Evolutionary conservation across 768 basidiomycete genomes (phyloP).

Genomic region (Crassisporium funariophilum): DNA sequence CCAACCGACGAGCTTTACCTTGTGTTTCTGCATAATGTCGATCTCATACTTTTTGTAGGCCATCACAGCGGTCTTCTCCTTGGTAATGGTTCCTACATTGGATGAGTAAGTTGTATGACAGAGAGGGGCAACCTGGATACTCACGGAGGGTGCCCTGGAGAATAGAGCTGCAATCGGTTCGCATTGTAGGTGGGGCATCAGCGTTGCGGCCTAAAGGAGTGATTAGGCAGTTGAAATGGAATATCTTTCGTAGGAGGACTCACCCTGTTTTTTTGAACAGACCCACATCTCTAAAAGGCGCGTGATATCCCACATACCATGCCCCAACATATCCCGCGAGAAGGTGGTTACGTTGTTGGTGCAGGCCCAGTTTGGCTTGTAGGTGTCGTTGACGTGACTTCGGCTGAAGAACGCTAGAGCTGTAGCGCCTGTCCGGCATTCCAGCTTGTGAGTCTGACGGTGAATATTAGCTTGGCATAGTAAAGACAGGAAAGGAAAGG

Average conservation of each 20-base stretch:
- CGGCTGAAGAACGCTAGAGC: background rate
- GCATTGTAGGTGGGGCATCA: background rate
- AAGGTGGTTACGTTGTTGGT: background rate
- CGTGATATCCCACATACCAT: conserved; percentile 1
- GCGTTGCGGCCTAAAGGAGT: background rate
- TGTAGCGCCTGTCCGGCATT: background rate
- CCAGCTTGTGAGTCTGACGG: background rate
- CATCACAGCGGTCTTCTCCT: conserved; percentile 7
- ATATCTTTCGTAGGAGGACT: background rate
- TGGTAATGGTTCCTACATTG: background rate
- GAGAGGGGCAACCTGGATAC: background rate
- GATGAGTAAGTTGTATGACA: background rate
- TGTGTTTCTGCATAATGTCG: conserved; percentile 1
- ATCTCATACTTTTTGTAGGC: conserved; percentile 3
- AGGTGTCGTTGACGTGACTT: background rate
- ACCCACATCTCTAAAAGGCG: background rate
- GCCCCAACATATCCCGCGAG: background rate
- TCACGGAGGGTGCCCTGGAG: background rate
- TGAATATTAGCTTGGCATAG: background rate
- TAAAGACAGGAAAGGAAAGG: background rate
- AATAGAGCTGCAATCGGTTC: background rate
- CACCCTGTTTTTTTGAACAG: background rate
- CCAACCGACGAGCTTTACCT: conserved; percentile 6
- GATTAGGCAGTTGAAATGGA: background rate
- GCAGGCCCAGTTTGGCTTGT: background rate